Percentiles rank a stretch among this genome's conserved stretches.
Conservation (phyloP, 2,329 filamentous ascomycete genomes). For the Colletotrichum musae region DNA sequence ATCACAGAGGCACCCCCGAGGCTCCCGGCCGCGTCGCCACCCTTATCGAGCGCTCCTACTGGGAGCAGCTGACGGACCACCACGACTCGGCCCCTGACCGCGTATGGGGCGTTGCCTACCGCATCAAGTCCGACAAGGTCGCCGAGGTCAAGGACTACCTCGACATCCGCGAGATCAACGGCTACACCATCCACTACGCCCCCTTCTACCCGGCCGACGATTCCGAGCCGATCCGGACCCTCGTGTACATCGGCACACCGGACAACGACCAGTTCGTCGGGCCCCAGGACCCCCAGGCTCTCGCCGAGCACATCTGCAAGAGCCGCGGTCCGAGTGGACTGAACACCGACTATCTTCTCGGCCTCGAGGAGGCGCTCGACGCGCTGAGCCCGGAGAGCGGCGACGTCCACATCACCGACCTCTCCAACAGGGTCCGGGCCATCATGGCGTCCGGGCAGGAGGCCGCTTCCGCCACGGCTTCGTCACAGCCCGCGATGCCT, state of each 20-base stretch:
- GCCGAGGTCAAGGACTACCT: conserved; percentile 90
- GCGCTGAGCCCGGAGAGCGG: conserved; percentile 81
- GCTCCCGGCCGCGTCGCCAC: conserved; percentile 93
- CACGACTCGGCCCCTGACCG: conserved; percentile 72
- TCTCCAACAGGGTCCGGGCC: conserved; percentile 79
- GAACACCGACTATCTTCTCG: conserved; percentile 91
- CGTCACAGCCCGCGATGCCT: conserved; percentile 22
- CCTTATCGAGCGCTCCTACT: conserved; percentile 87
- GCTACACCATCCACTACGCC: conserved; percentile 93
- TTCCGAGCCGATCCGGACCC: conserved; percentile 62
- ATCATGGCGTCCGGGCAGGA: conserved; percentile 62
- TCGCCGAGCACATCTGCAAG: conserved; percentile 85
- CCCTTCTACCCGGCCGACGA: conserved; percentile 78
- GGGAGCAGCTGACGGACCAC: conserved; percentile 81
- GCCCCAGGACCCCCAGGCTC: conserved; percentile 80
- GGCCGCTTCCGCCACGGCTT: conserved; percentile 28
- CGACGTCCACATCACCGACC: conserved; percentile 87
- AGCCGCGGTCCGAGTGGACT: conserved; percentile 88
- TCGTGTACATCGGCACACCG: conserved; percentile 96
- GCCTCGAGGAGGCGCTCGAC: conserved; percentile 81
- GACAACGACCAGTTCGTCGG: conserved; percentile 94
- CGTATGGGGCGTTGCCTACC: conserved; percentile 95
- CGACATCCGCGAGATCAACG: conserved; percentile 97
- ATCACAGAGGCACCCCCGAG: conserved; percentile 92
- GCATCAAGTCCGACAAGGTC: conserved; percentile 80